Conservation (phyloP, 306 rosid species). For the Glycine soja region DNA sequence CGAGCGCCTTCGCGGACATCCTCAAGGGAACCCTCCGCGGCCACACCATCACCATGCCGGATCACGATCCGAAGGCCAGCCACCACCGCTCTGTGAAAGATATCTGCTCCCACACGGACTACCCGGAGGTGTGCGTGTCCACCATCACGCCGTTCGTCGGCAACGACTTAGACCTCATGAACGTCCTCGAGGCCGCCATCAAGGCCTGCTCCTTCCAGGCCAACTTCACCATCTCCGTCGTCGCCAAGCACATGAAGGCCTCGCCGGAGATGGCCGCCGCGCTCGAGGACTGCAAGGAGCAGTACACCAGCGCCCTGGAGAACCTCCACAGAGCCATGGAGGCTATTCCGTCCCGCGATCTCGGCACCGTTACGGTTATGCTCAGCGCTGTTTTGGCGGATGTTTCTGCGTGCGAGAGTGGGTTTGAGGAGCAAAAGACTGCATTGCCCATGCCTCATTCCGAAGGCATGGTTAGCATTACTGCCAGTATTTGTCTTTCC, state of each 20-base stretch:
- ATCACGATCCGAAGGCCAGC: too few species aligned
- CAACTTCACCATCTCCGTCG: neutral
- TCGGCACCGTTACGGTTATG: conserved; percentile 38
- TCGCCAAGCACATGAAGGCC: neutral
- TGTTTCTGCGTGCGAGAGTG: conserved; percentile 43
- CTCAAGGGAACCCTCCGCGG: conserved; percentile 4
- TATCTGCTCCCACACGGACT: conserved; percentile 40
- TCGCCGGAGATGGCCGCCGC: neutral
- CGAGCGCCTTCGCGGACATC: conserved; percentile 1
- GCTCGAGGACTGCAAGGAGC: conserved; percentile 16
- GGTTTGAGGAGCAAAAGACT: conserved; percentile 5
- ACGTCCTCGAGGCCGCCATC: conserved; percentile 32
- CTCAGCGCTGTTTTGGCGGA: conserved; percentile 49
- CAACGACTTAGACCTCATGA: neutral
- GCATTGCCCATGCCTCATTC: neutral
- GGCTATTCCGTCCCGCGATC: neutral
- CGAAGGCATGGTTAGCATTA: conserved; percentile 41
- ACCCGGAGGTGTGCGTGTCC: conserved; percentile 32
- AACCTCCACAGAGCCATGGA: conserved; percentile 10
- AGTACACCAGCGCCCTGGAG: neutral
- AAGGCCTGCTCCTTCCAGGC: conserved; percentile 19
- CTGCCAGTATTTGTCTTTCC: conserved; percentile 37
- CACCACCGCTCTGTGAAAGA: neutral
- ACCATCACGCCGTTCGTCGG: neutral
- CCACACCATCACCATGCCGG: neutral